Conservation (phyloP, 2,329 filamentous ascomycete species). For the Neodidymelliopsis sp. region DNA sequence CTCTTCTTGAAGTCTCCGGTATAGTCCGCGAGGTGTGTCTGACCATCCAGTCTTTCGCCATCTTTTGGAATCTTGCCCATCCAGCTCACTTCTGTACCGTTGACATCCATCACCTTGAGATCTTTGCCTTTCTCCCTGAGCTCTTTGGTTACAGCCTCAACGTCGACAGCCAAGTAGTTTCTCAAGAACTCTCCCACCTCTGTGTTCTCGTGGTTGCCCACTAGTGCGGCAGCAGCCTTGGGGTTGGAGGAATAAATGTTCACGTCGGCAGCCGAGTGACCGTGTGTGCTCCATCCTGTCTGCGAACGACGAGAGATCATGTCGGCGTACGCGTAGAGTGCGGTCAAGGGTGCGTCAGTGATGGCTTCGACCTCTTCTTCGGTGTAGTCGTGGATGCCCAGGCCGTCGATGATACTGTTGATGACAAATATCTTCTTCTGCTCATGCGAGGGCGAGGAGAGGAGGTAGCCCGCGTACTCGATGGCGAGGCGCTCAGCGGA, state of each 20-base stretch:
- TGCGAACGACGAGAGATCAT: conserved; percentile 89
- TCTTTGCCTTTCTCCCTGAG: conserved; percentile 64
- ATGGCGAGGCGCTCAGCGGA: conserved; percentile 74
- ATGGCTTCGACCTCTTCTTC: conserved; percentile 74
- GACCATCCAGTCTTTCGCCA: conserved; percentile 54
- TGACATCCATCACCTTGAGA: conserved; percentile 38
- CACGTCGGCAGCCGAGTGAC: conserved; percentile 88
- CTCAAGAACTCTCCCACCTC: conserved; percentile 85
- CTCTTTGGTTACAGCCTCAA: conserved; percentile 78
- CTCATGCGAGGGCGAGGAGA: conserved; percentile 42
- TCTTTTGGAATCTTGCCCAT: conserved; percentile 53
- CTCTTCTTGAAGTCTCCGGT: conserved; percentile 48
- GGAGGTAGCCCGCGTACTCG: conserved; percentile 68
- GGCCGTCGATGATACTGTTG: conserved; percentile 70
- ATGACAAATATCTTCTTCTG: conserved; percentile 67
- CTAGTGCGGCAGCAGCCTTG: conserved; percentile 66
- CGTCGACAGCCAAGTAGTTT: conserved; percentile 80
- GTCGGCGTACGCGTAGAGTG: conserved; percentile 74
- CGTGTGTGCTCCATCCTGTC: conserved; percentile 93
- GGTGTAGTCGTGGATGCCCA: conserved; percentile 79
- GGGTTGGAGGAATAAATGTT: conserved; percentile 90
- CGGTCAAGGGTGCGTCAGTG: conserved; percentile 63
- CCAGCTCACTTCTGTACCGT: conserved; percentile 48
- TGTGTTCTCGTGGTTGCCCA: conserved; percentile 93
- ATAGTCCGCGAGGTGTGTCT: conserved; percentile 54